phyloP scores from a whole-genome alignment of 345 rosid genomes.

The Aethionema arabicum region DNA sequence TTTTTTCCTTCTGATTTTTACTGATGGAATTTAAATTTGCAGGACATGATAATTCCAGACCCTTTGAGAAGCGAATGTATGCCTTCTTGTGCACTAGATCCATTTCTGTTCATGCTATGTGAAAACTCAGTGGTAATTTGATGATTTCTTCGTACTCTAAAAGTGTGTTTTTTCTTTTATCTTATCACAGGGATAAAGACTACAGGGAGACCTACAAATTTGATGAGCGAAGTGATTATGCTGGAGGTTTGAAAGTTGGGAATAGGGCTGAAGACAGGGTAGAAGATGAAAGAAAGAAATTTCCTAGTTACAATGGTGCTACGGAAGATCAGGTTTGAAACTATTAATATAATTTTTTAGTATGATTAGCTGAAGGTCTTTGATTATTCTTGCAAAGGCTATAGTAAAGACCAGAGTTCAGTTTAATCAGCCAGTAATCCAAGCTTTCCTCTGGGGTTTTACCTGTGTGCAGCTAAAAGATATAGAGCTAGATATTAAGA shows the following conservation, averaged over 20 bases:
- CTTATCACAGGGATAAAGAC: slow-evolving; percentile 49
- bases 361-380: too few relatives aligned
- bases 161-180: slow-evolving; percentile 13
- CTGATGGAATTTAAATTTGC: slow-evolving; percentile 34
- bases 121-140: slow-evolving; percentile 8
- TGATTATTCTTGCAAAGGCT: neutral
- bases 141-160: slow-evolving; percentile 14
- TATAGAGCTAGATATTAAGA: slow-evolving; percentile 46
- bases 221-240: slow-evolving; percentile 56
- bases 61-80: slow-evolving; percentile 60
- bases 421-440: neutral
- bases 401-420: neutral
- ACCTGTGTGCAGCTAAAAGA: slow-evolving; percentile 60
- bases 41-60: slow-evolving; percentile 66
- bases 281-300: slow-evolving; percentile 46
- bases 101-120: slow-evolving; percentile 5
- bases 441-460: slow-evolving; percentile 26
- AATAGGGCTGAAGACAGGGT: slow-evolving; percentile 50
- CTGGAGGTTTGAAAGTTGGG: slow-evolving; percentile 54
- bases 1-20: slow-evolving; percentile 21
- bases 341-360: neutral
- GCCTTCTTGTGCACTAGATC: slow-evolving; percentile 11
- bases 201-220: slow-evolving; percentile 48
- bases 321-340: slow-evolving; percentile 67
- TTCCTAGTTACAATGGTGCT: slow-evolving; percentile 45